Evolutionary conservation across 148 eudicot genomes (phyloP).

Genomic region (Vaccinium corymbosum): DNA sequence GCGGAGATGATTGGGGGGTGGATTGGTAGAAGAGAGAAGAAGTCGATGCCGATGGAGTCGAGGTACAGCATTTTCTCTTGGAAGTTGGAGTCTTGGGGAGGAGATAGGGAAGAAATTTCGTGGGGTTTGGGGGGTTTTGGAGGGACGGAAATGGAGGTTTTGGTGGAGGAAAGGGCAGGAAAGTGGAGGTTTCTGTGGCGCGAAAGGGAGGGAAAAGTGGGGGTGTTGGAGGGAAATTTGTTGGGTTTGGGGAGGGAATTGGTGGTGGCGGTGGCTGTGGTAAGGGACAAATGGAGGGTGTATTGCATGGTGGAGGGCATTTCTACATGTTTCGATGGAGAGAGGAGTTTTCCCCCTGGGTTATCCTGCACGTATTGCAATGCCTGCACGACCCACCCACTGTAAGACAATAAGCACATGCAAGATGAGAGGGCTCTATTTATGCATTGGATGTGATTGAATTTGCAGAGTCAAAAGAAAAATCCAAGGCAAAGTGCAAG

Average conservation of each 20-base stretch:
- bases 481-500: not conserved
- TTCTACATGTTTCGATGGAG: slow-evolving; percentile 17
- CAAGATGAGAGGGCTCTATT: not conserved
- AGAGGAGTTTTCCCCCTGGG: slow-evolving; percentile 36
- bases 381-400: slow-evolving; percentile 46
- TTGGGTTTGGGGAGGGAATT: slow-evolving; percentile 16
- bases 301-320: slow-evolving; percentile 21
- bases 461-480: not conserved
- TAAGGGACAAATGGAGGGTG: slow-evolving; percentile 32
- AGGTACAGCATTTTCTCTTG: slow-evolving; percentile 59
- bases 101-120: not conserved
- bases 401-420: not conserved
- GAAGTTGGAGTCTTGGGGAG: slow-evolving; percentile 34
- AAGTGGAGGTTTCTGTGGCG: slow-evolving; percentile 21
- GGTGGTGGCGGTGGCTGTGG: slow-evolving; percentile 27
- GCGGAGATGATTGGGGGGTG: slow-evolving; percentile 46
- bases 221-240: slow-evolving; percentile 23
- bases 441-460: not conserved
- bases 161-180: slow-evolving; percentile 21
- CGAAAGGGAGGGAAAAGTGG: slow-evolving; percentile 10
- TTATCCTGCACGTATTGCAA: slow-evolving; percentile 89
- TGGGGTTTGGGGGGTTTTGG: slow-evolving; percentile 28
- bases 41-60: slow-evolving; percentile 81
- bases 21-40: slow-evolving; percentile 36
- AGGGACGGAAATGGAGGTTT: slow-evolving; percentile 17